phyloP scores from a whole-genome alignment of 139 green algal genomes.

The Chlamydomonas schloesseri region DNA sequence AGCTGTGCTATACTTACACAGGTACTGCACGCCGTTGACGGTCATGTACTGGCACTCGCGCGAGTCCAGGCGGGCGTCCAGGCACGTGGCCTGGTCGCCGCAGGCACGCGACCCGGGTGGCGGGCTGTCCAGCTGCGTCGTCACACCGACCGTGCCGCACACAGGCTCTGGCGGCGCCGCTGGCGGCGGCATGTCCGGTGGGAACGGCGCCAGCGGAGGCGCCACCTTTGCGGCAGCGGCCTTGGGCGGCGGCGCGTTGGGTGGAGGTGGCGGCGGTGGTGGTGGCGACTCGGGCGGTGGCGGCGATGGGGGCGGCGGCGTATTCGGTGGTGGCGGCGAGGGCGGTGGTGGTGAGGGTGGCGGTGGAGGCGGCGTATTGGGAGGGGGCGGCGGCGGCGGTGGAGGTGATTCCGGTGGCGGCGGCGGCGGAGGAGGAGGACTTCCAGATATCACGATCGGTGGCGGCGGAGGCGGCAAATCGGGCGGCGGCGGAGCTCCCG shows the following conservation, averaged over 20 bases:
- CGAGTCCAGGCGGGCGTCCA: not conserved
- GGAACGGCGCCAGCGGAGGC: not conserved
- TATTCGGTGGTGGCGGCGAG: not conserved
- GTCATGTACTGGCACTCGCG: not conserved
- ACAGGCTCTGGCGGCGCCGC: not conserved
- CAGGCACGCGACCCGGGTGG: not conserved
- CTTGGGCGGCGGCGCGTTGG: not conserved
- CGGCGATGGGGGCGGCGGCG: not conserved
- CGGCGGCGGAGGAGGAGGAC: too few relatives aligned
- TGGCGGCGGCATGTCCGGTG: not conserved
- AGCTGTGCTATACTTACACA: too few relatives aligned
- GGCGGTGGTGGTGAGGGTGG: too few relatives aligned
- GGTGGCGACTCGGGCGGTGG: not conserved
- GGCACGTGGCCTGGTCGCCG: not conserved
- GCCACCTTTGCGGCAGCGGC: not conserved
- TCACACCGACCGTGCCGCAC: not conserved
- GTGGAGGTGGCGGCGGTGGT: not conserved
- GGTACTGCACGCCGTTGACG: too few relatives aligned
- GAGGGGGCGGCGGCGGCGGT: too few relatives aligned
- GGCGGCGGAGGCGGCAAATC: not conserved
- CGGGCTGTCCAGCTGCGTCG: not conserved
- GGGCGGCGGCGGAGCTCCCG: too few relatives aligned
- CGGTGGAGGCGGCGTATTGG: too few relatives aligned
- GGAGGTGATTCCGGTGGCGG: too few relatives aligned
- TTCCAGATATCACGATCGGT: too few relatives aligned